Evolutionary conservation across 2,329 filamentous ascomycete genomes (phyloP).

Genomic region (Fusarium armeniacum): DNA sequence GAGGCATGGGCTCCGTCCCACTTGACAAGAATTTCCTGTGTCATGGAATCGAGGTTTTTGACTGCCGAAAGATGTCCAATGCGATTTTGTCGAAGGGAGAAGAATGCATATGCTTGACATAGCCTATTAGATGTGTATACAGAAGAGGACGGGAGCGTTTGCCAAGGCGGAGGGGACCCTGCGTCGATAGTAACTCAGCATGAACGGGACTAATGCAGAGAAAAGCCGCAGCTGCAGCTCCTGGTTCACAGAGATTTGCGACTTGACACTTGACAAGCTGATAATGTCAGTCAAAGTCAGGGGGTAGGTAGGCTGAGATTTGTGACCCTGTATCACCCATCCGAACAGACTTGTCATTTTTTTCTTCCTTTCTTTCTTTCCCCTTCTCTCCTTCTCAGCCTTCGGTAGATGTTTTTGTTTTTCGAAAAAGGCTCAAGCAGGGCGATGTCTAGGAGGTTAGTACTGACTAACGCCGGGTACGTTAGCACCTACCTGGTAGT

Average conservation of each 20-base stretch:
- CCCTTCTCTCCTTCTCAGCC: conserved; percentile 13
- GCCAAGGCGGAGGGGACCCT: conserved; percentile 29
- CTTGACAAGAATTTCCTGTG: background rate
- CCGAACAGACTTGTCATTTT: background rate
- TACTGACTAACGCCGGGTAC: background rate
- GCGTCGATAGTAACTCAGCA: conserved; percentile 13
- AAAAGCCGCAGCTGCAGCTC: background rate
- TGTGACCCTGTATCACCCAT: background rate
- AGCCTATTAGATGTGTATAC: background rate
- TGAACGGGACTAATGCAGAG: conserved; percentile 20
- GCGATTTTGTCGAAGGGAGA: background rate
- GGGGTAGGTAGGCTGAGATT: conserved; percentile 19
- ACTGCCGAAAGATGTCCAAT: background rate
- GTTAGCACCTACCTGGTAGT: conserved; percentile 1
- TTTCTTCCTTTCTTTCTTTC: conserved; percentile 10
- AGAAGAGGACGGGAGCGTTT: background rate
- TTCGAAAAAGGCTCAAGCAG: conserved; percentile 18
- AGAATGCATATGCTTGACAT: background rate
- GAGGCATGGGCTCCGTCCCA: background rate
- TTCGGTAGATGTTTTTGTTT: conserved; percentile 1
- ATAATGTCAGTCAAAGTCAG: conserved; percentile 1
- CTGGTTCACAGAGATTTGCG: background rate
- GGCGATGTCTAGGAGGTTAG: conserved; percentile 12
- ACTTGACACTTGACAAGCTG: conserved; percentile 11
- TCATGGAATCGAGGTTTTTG: background rate